phyloP scores from a whole-genome alignment of 441 rosid genomes.

The Biscutella auriculata region DNA sequence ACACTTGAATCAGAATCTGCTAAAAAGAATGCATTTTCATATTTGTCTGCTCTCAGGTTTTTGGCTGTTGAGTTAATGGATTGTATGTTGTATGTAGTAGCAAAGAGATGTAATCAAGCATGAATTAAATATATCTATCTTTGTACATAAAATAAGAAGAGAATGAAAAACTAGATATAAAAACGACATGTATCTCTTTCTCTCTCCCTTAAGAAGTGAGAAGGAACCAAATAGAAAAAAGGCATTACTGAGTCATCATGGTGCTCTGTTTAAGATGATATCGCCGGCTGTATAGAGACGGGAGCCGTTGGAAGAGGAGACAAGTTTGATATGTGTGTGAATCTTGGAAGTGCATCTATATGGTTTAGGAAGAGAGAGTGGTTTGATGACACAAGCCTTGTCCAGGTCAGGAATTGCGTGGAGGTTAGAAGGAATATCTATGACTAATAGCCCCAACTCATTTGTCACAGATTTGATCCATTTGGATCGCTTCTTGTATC shows the following conservation, averaged over 20 bases:
- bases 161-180: background rate
- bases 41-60: background rate
- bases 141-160: constrained; percentile 1
- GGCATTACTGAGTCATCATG: too few relatives aligned
- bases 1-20: background rate
- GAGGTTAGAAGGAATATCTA: constrained; percentile 76
- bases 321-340: constrained; percentile 26
- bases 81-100: background rate
- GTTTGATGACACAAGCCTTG: constrained; percentile 34
- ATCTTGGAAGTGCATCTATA: constrained; percentile 31
- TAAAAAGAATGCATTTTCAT: background rate
- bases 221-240: constrained; percentile 11
- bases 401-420: constrained; percentile 51
- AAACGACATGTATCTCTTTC: constrained; percentile 16
- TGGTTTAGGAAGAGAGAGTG: constrained; percentile 36
- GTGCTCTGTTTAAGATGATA: constrained; percentile 35
- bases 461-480: constrained; percentile 36
- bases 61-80: background rate
- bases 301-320: constrained; percentile 35
- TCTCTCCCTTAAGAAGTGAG: constrained; percentile 21
- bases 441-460: constrained; percentile 54
- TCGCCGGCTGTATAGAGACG: constrained; percentile 47
- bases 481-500: constrained; percentile 17
- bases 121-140: background rate
- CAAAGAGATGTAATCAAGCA: background rate